Evolutionary conservation across 2,329 filamentous ascomycete species (phyloP), one percentile per base, ranked within the genome.

Genomic region (Pyrenophora teres): DNA sequence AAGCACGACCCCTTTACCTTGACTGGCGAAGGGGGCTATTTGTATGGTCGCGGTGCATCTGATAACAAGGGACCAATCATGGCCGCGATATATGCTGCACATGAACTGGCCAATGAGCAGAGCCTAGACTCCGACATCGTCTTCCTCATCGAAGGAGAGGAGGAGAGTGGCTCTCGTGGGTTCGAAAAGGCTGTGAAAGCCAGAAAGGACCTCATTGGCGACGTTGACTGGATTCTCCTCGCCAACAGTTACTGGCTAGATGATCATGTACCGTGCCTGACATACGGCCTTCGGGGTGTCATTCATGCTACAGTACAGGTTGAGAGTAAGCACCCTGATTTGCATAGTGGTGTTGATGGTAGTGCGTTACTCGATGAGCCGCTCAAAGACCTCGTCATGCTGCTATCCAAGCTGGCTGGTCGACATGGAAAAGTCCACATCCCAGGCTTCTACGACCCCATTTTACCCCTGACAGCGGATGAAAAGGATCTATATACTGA

Each of bases 201-300:
- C 57, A 86, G 94, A 74, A 96, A 96, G 72, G 81, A 87, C 12
- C 81, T 90, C 19, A 96, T 99, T 62, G 94, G 94, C 1, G 81
- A 90, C 8, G 86, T 99, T 2, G 93, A 99, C 74, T 97, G 94
- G 80, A 94, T 99, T 48, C 78, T 99, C 27, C 79, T 99, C 32
- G 93, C 94, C 18, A 99, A 99, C 78, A 97, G 92, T 74, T 99
- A 99, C 78, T 99, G 94, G 94, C 81, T 99, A 1, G 92, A 97
- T 68, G 93, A 99, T 68, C 88, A 95, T 60, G 92, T 95, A 2
- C 94, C 94, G 0, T 99, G 94, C 70, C 77, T 99, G 50, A 99
- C 94, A 0, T 99, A 99, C 57, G 94, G 94, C 1, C 81, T 97
- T 6, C 86, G 94, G 41, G 94, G 94, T 19, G 93, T 99, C 21